Evolutionary conservation across 139 green algal species (phyloP).

Genomic region (Chlorella sp.): DNA sequence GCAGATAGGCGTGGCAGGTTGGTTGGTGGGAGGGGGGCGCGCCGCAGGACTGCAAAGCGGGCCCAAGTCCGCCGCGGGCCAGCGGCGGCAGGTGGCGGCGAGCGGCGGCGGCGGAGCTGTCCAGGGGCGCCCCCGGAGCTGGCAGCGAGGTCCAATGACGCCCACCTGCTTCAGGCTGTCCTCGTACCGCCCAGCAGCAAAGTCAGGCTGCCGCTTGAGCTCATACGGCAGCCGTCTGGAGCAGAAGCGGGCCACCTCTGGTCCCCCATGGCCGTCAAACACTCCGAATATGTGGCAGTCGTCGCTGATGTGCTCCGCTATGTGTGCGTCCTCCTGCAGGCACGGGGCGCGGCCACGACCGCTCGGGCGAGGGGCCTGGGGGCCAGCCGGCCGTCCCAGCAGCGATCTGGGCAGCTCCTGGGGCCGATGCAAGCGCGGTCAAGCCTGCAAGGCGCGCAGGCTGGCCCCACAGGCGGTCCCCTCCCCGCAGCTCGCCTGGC

Average conservation of each 20-base stretch:
- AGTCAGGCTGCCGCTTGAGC: slow-evolving; percentile 65
- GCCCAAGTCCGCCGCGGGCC: neutral
- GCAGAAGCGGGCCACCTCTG: slow-evolving; percentile 91
- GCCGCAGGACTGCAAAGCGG: neutral
- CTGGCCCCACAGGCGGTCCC: neutral
- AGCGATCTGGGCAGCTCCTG: no score
- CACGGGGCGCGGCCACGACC: neutral
- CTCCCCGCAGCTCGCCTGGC: neutral
- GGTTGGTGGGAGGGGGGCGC: neutral
- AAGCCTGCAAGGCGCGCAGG: neutral
- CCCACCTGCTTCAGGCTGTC: slow-evolving; percentile 64
- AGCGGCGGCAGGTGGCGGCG: no score
- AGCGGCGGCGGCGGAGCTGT: neutral
- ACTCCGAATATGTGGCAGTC: slow-evolving; percentile 80
- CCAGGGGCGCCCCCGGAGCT: neutral
- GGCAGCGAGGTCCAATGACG: neutral
- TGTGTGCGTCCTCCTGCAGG: slow-evolving; percentile 43
- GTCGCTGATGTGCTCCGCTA: slow-evolving; percentile 25
- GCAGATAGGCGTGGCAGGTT: neutral
- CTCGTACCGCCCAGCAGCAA: slow-evolving; percentile 62
- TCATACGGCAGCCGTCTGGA: slow-evolving; percentile 78
- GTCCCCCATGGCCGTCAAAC: slow-evolving; percentile 77
- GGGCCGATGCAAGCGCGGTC: neutral
- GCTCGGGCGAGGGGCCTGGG: neutral
- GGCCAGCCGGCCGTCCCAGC: neutral